Percentiles rank a stretch among this genome's conserved stretches.
Evolutionary conservation across 23 red algal species (phyloP).

Genomic region (Gracilaria gracilis): DNA sequence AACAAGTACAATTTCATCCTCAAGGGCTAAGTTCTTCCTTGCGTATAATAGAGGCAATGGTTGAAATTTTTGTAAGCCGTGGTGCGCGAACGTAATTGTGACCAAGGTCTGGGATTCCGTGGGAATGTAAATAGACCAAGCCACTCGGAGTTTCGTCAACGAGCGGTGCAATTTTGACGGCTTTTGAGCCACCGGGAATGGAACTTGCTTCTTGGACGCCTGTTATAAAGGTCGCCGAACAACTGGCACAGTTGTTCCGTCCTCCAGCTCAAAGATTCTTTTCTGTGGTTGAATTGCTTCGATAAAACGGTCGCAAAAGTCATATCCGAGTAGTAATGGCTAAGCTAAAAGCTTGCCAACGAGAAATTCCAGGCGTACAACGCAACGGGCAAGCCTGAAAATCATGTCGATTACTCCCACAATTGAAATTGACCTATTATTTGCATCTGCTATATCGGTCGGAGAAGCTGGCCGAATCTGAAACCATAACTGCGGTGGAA

Average conservation of each 20-base stretch:
- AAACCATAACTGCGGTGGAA: not conserved
- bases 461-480: not conserved
- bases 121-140: not conserved
- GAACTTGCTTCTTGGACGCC: not conserved
- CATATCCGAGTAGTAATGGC: not conserved
- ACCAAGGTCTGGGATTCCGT: not conserved
- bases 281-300: slow-evolving; percentile 11
- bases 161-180: not conserved
- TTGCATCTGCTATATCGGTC: slow-evolving; percentile 19
- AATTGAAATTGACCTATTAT: slow-evolving; percentile 5
- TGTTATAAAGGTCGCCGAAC: not conserved
- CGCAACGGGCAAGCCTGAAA: not conserved
- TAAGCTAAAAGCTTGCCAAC: slow-evolving; percentile 9
- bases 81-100: not conserved
- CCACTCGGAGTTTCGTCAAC: not conserved
- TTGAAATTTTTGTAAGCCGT: not conserved
- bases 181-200: not conserved
- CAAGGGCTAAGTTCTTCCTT: not conserved
- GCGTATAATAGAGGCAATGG: not conserved
- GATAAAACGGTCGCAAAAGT: slow-evolving; percentile 29
- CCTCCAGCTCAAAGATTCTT: not conserved
- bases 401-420: not conserved
- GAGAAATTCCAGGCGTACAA: not conserved
- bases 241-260: slow-evolving; percentile 2
- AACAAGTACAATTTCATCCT: not conserved